phyloP scores from a whole-genome alignment of 1,284 basidiomycete species.

The Anthracocystis walkeri region DNA sequence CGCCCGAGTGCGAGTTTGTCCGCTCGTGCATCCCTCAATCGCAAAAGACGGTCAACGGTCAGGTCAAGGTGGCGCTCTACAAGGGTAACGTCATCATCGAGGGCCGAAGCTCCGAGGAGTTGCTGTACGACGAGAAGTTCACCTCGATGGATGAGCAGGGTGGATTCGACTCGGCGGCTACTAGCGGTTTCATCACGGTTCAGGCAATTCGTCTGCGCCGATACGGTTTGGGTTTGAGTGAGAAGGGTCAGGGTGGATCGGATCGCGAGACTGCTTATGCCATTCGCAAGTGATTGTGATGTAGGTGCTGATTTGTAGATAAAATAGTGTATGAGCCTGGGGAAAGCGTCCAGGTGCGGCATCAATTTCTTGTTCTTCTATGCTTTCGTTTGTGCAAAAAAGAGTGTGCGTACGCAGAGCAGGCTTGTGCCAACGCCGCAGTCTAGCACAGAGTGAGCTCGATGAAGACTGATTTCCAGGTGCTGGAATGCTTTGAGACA shows the following conservation, averaged over 20 bases:
- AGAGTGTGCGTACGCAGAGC: not conserved
- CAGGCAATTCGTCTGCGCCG: constrained; percentile 67
- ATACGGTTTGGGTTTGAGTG: constrained; percentile 60
- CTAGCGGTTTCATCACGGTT: constrained; percentile 67
- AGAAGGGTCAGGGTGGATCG: constrained; percentile 61
- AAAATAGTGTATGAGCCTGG: not conserved
- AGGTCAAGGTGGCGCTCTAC: constrained; percentile 90
- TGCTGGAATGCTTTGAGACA: too few relatives aligned
- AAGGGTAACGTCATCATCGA: constrained; percentile 96
- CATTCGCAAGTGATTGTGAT: constrained; percentile 38
- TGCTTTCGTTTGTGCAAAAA: not conserved
- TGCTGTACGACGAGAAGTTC: constrained; percentile 91
- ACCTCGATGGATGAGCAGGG: constrained; percentile 99
- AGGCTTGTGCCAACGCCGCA: not conserved
- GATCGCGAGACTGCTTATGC: constrained; percentile 63
- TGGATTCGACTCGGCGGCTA: constrained; percentile 79
- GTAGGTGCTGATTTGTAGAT: constrained; percentile 1
- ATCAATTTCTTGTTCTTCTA: not conserved
- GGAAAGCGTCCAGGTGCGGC: not conserved
- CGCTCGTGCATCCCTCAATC: constrained; percentile 81
- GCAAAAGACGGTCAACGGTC: constrained; percentile 95
- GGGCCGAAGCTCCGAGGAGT: constrained; percentile 89
- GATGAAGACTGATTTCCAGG: not conserved
- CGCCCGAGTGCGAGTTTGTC: constrained; percentile 91
- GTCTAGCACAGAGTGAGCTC: too few relatives aligned